Base-by-base conservation (phyloP, 495 filamentous ascomycete genomes). In the Annulohypoxylon nitens region DNA sequence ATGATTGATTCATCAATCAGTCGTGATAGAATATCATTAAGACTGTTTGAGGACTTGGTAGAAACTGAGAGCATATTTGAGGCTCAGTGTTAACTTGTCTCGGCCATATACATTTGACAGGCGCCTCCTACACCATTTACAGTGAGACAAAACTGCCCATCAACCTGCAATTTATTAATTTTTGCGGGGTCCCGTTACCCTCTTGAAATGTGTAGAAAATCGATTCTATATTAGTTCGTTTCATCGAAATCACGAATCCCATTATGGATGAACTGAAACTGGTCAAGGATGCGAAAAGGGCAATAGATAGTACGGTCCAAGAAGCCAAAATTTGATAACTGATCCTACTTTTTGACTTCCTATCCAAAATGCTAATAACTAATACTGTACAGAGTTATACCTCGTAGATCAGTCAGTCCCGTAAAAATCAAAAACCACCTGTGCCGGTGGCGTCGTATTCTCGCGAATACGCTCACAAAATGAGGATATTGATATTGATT, bases 101-200 rank as follows among this genome's bases (percentile, higher is more conserved):
- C 72, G 72, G 72, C 67, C 72, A 64, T 70, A 70, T 75, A 67
- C 59, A 64, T 47, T 18, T 36, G 61, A 63, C 41, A 57, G 20
- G 34, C 53, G 45, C 25, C 37, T 23, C 16, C 47, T 37, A 61
- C 41, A 50, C 36, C 14, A 59, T 67, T 60, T 10, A 4, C 48
- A 4, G 30, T 69, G 55, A 69, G 61, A 74, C 71, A 73, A 20
- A 68, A 14, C 45, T 50, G 20, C 37, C 33, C 10, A 54, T 70
- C 16, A 67, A 64, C 50, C 23, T 63, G 45, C 54, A 23, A 70
- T 60, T 30, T 39, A 57, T 67, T 63, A 41, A 25, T 14, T 63
- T 63, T 26, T 59, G 72, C 53, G 67, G 72, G 63, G 72, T 63
- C 45, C 48, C 0, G 20, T 14, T 18, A n/a, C 45, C 50, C 1